A percentile compares a stretch with the other conserved stretches of the same genome.
phyloP scores from a whole-genome alignment of 2,329 filamentous ascomycete genomes.

The Phyllosticta capitalensis region DNA sequence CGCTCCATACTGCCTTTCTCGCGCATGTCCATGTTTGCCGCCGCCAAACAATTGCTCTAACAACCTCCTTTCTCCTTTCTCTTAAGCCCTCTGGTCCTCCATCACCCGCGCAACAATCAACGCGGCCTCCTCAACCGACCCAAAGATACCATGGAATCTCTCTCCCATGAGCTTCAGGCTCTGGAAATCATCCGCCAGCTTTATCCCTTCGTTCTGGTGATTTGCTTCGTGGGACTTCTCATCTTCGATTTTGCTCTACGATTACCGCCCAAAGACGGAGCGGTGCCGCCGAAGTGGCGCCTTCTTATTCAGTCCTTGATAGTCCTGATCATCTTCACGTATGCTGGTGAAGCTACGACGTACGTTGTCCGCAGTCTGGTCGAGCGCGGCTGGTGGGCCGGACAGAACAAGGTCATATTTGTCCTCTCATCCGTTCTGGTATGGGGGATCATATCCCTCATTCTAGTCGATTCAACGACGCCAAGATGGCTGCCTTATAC shows the following conservation, averaged over 20 bases:
- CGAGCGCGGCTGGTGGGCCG: conserved; percentile 21
- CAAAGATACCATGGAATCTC: conserved; percentile 8
- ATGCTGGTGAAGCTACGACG: conserved; percentile 8
- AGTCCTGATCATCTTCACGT: conserved; percentile 6
- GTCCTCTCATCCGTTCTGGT: conserved; percentile 26
- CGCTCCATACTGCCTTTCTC: not conserved
- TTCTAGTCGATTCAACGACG: conserved; percentile 17
- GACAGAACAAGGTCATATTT: conserved; percentile 24
- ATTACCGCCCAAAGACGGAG: not conserved
- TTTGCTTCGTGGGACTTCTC: conserved; percentile 1
- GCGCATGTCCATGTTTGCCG: not conserved
- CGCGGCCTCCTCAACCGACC: not conserved
- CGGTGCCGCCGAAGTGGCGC: not conserved
- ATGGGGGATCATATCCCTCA: conserved; percentile 21
- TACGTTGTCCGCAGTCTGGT: conserved; percentile 23
- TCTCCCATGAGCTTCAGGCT: not conserved
- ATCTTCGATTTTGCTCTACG: conserved; percentile 8
- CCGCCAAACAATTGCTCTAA: not conserved
- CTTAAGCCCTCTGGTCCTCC: not conserved
- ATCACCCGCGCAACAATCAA: not conserved
- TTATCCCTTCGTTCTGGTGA: conserved; percentile 1
- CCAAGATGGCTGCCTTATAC: conserved; percentile 27
- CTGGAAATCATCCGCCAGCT: conserved; percentile 4
- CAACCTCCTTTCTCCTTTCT: not conserved
- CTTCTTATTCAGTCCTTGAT: not conserved